Conservation (phyloP, 1,284 basidiomycete genomes). For the Boletus nobilissimus region DNA sequence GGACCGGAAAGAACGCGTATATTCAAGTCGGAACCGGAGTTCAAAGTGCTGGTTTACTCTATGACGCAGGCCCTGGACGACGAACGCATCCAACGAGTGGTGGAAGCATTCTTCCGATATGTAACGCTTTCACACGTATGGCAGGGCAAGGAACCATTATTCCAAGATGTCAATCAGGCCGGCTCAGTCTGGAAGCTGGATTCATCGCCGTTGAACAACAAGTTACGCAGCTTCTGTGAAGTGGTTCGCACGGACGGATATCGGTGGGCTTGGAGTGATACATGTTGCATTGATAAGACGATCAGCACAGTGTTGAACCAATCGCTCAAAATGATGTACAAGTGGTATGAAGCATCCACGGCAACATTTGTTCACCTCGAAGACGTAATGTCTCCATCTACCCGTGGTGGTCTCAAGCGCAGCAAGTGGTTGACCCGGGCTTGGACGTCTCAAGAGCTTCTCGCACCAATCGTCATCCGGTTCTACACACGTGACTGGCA, state of each 20-base stretch:
- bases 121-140: too few species aligned
- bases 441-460: slow-evolving; percentile 1
- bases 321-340: slow-evolving; percentile 8
- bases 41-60: background rate
- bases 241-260: too few species aligned
- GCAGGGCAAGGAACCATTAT: too few species aligned
- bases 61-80: background rate
- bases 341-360: background rate
- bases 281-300: slow-evolving; percentile 3
- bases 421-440: background rate
- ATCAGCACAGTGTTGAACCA: background rate
- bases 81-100: background rate
- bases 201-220: too few species aligned
- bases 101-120: too few species aligned
- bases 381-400: background rate
- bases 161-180: too few species aligned
- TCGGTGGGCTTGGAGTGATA: too few species aligned
- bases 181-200: too few species aligned
- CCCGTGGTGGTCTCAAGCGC: background rate
- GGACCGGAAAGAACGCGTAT: background rate
- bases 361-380: background rate
- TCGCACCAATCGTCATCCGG: background rate
- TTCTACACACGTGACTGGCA: too few species aligned
- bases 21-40: background rate
- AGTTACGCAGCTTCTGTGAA: too few species aligned